These are phyloP conservation scores for Trichoderma asperelloides DNA, from an alignment of 495 filamentous ascomycete species.

Conservation along the genomic window DNA sequence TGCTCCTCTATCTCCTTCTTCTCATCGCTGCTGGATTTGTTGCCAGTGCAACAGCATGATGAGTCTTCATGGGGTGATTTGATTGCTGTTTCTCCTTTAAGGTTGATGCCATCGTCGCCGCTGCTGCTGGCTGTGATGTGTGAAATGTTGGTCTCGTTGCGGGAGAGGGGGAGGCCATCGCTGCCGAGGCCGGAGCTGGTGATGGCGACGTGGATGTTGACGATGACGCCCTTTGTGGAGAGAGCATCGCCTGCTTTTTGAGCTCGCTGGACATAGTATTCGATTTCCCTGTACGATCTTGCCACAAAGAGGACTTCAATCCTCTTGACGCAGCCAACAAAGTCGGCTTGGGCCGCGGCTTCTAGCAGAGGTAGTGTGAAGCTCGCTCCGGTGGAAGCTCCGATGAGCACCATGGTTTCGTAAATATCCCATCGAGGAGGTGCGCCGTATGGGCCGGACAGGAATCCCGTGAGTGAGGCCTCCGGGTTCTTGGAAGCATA, in stretches of 20 bases:
- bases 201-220: constrained; percentile 38
- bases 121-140: constrained; percentile 11
- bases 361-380: constrained; percentile 50
- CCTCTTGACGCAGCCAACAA: constrained; percentile 48
- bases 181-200: constrained; percentile 19
- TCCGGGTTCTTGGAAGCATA: constrained; percentile 46
- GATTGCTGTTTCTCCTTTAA: background rate
- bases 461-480: constrained; percentile 33
- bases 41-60: constrained; percentile 1
- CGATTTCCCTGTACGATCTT: constrained; percentile 56
- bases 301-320: constrained; percentile 68
- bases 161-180: background rate
- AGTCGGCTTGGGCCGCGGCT: constrained; percentile 34
- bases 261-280: constrained; percentile 52
- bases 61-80: background rate
- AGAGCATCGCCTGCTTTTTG: background rate
- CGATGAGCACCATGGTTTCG: constrained; percentile 49
- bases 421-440: constrained; percentile 48
- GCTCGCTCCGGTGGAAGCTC: constrained; percentile 49
- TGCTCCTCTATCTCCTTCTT: background rate
- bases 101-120: background rate
- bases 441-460: constrained; percentile 51
- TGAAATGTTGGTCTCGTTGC: background rate
- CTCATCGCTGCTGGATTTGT: background rate
- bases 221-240: constrained; percentile 24